These are phyloP conservation scores for Stephanocyclus meneghinianus DNA, from an alignment of 352 stramenopile species.

Conservation along the genomic window DNA sequence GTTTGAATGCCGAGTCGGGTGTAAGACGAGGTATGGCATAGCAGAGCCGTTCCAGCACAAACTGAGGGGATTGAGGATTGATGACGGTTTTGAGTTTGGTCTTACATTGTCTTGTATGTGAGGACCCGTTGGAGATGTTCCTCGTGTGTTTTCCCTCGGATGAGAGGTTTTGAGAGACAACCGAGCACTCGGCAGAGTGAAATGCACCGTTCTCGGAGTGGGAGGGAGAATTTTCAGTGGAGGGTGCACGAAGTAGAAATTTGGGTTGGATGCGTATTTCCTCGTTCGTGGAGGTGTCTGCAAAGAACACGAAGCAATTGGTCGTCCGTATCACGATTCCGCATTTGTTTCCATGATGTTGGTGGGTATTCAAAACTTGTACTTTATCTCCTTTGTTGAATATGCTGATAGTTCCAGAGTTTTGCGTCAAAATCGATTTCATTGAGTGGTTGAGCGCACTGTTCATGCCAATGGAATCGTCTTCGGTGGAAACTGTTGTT, in stretches of 20 bases:
- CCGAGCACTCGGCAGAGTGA: no score
- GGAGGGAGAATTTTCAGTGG: no score
- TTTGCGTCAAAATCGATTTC: background rate
- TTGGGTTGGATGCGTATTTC: background rate
- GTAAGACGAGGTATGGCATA: background rate
- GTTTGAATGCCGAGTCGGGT: background rate
- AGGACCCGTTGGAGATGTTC: no score
- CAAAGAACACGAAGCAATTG: background rate
- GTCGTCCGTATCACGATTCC: background rate
- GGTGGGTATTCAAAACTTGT: background rate
- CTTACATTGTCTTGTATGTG: no score
- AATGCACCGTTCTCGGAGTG: no score
- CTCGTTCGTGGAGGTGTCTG: background rate
- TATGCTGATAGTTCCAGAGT: background rate
- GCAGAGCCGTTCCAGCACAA: background rate
- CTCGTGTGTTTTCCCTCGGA: no score
- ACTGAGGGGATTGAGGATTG: no score
- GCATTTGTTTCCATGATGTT: background rate
- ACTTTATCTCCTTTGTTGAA: constrained; percentile 3
- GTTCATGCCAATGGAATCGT: background rate
- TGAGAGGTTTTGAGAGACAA: no score
- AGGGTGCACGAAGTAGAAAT: background rate
- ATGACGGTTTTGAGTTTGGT: no score
- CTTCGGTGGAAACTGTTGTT: no score
- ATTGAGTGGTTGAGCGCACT: background rate